A percentile compares a stretch with the other conserved stretches of the same genome.
These are phyloP conservation scores for Phytophthora sp. DNA, from an alignment of 352 stramenopile genomes.

Conservation along the genomic window DNA sequence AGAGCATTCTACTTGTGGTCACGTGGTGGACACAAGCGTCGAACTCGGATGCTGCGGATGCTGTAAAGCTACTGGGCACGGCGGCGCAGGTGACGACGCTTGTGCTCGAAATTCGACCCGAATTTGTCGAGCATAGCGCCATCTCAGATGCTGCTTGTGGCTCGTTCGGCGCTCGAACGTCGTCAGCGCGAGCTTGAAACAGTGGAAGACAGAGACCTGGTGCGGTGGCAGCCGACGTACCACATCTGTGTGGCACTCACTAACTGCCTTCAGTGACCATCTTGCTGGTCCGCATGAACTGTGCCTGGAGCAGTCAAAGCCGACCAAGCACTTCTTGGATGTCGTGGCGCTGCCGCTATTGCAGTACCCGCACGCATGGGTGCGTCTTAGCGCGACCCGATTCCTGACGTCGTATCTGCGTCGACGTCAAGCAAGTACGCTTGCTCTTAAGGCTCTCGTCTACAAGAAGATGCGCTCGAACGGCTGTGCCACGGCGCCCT, in stretches of 20 bases:
- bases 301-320: slow-evolving; percentile 50
- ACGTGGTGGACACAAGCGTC: slow-evolving; percentile 83
- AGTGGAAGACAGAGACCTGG: slow-evolving; percentile 44
- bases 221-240: slow-evolving; percentile 73
- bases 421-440: slow-evolving; percentile 52
- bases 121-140: slow-evolving; percentile 76
- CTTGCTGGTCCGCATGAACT: slow-evolving; percentile 64
- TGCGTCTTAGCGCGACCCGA: slow-evolving; percentile 65
- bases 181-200: slow-evolving; percentile 48
- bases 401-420: slow-evolving; percentile 75
- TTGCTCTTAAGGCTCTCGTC: slow-evolving; percentile 41
- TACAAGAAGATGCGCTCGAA: slow-evolving; percentile 24
- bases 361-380: slow-evolving; percentile 78
- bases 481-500: slow-evolving; percentile 41
- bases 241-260: slow-evolving; percentile 66
- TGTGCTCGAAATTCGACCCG: slow-evolving; percentile 71
- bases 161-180: slow-evolving; percentile 44
- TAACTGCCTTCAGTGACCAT: slow-evolving; percentile 73
- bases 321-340: slow-evolving; percentile 48
- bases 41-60: slow-evolving; percentile 43
- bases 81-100: slow-evolving; percentile 80
- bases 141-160: slow-evolving; percentile 48
- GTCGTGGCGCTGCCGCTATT: slow-evolving; percentile 59
- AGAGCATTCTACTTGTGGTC: slow-evolving; percentile 85
- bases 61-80: slow-evolving; percentile 65